Conservation (phyloP, 2,329 filamentous ascomycete species). For the Hypoxylon sp. region DNA sequence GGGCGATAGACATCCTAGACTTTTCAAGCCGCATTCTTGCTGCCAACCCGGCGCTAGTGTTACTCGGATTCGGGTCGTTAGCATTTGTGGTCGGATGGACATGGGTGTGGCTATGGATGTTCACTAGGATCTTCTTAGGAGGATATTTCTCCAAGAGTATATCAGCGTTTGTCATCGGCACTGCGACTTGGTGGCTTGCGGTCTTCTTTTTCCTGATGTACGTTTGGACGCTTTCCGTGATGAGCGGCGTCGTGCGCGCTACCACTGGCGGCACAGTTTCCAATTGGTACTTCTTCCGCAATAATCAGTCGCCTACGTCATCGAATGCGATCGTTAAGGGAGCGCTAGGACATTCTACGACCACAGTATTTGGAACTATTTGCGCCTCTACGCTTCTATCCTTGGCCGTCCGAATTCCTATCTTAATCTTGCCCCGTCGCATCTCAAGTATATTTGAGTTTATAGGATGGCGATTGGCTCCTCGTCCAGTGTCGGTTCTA, state of each 20-base stretch:
- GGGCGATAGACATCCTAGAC: conserved; percentile 89
- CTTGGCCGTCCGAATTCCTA: conserved; percentile 84
- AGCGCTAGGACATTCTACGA: conserved; percentile 84
- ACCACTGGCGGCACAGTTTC: conserved; percentile 96
- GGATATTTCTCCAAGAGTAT: conserved; percentile 80
- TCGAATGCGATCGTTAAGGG: conserved; percentile 87
- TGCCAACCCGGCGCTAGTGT: conserved; percentile 84
- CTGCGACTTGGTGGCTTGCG: conserved; percentile 96
- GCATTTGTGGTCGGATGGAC: conserved; percentile 87
- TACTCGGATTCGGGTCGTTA: conserved; percentile 86
- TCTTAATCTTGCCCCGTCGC: conserved; percentile 85
- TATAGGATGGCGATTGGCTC: conserved; percentile 83
- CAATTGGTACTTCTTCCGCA: conserved; percentile 99
- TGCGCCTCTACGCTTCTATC: conserved; percentile 88
- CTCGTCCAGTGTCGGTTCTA: conserved; percentile 85
- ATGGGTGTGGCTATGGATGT: conserved; percentile 97
- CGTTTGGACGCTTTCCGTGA: conserved; percentile 91
- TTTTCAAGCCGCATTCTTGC: conserved; percentile 91
- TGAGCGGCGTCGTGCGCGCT: conserved; percentile 89
- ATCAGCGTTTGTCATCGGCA: conserved; percentile 81
- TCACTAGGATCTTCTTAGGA: conserved; percentile 94
- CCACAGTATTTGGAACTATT: conserved; percentile 92
- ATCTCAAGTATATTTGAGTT: conserved; percentile 76
- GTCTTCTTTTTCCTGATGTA: conserved; percentile 93
- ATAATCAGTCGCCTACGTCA: conserved; percentile 81